phyloP scores from a whole-genome alignment of 2,329 filamentous ascomycete genomes.

The Trichoderma aggressivum region DNA sequence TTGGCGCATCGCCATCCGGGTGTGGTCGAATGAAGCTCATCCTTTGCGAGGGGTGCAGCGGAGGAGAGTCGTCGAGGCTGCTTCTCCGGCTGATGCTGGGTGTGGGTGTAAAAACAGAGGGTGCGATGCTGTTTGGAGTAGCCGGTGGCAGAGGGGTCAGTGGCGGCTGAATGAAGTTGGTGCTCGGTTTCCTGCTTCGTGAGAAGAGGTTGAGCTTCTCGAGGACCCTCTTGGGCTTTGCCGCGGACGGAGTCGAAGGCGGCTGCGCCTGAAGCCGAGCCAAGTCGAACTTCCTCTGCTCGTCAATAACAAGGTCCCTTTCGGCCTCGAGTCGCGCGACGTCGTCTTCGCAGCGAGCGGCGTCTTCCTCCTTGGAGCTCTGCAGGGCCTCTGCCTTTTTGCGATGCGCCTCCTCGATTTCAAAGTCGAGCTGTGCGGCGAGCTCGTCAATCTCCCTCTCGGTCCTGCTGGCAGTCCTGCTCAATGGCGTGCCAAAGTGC shows the following conservation, averaged over 20 bases:
- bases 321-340: slow-evolving; percentile 46
- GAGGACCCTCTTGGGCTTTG: slow-evolving; percentile 37
- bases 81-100: slow-evolving; percentile 24
- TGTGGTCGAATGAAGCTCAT: slow-evolving; percentile 44
- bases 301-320: slow-evolving; percentile 46
- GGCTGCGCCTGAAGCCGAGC: slow-evolving; percentile 44
- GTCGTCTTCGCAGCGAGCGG: slow-evolving; percentile 36
- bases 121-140: slow-evolving; percentile 34
- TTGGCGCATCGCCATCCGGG: slow-evolving; percentile 66
- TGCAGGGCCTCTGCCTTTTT: slow-evolving; percentile 5
- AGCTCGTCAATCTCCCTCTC: slow-evolving; percentile 18
- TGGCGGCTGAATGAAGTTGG: slow-evolving; percentile 10
- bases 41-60: slow-evolving; percentile 25
- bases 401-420: slow-evolving; percentile 18
- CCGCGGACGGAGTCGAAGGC: slow-evolving; percentile 34
- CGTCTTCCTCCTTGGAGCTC: slow-evolving; percentile 18
- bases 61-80: slow-evolving; percentile 34
- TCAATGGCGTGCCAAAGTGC: background rate
- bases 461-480: slow-evolving; percentile 1
- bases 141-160: slow-evolving; percentile 28
- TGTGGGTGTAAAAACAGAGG: slow-evolving; percentile 36
- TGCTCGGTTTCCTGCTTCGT: slow-evolving; percentile 40
- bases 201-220: slow-evolving; percentile 48
- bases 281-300: slow-evolving; percentile 49
- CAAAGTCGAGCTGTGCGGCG: slow-evolving; percentile 15